Base-by-base conservation (phyloP, 345 rosid genomes). In the Angophora floribunda region DNA sequence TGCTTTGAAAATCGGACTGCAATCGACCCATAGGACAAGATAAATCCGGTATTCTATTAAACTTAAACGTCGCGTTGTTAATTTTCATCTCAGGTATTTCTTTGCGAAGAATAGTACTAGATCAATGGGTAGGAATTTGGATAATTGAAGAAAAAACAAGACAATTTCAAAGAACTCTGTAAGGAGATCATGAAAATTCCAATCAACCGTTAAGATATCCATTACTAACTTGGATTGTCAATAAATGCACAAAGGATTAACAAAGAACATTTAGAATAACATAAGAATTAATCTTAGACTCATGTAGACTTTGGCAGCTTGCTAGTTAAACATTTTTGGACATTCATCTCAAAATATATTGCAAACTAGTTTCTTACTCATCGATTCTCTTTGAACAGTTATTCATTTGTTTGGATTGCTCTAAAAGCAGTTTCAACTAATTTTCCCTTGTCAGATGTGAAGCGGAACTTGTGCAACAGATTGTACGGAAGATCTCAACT, bases 221-320 rank as follows among this genome's bases (percentile, higher is more conserved):
- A 53, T 7, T 9, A 0, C 6, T 57, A 22, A 2, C n/a, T 57
- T 10, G 13, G 9, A 57, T 57, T 57, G 11, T 24, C 24, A 4
- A 10, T 22, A 24, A 57, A 22, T 57, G n/a, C 63, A 57, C 3
- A 2, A 4, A 4, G 13, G n/a, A 53, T 53, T 57, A 22, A 59
- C 11, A 24, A 10, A 55, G 10, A n/a, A 10, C 65, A 2, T 24
- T 24, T 59, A 24, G 65, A 59, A 24, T 4, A 59, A 24, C 63
- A 59, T 59, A 24, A 59, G 0, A 24, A 59, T 4, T 24, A 59
- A n/a, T 59, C 30, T 10, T 59, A 4, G 65, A 24, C 6, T 10
- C 30, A 0, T 10, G 14, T 24, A 24, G 28, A 59, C 1, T 0
- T 13, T 26, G 1, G 65, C 65, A 59, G 4, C 14, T 59, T 0